Conservation (phyloP, 2,329 filamentous ascomycete genomes). For the Hymenotorrendiella dingleyae region DNA sequence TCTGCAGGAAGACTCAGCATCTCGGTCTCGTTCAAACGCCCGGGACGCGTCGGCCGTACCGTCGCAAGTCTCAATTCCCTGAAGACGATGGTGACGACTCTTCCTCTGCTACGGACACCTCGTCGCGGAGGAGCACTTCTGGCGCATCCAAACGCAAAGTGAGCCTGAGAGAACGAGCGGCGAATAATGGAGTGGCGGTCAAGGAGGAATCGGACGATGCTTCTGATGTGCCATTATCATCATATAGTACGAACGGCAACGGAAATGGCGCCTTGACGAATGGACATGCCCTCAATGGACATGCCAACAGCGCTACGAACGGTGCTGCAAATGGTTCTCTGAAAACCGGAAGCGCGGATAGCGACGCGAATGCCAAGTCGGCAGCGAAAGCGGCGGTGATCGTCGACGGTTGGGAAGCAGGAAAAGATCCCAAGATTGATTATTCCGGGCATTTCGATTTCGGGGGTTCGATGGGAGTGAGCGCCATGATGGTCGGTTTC, state of each 20-base stretch:
- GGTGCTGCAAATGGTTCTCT: conserved; percentile 8
- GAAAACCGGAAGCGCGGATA: too few species aligned
- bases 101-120: conserved; percentile 28
- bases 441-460: conserved; percentile 70
- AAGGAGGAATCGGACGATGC: conserved; percentile 13
- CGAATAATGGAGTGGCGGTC: conserved; percentile 15
- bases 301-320: conserved; percentile 14
- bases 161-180: conserved; percentile 20
- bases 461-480: conserved; percentile 75
- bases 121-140: conserved; percentile 14
- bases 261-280: conserved; percentile 9
- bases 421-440: conserved; percentile 57
- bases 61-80: conserved; percentile 34
- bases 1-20: conserved; percentile 42
- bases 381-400: conserved; percentile 10
- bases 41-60: conserved; percentile 35
- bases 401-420: conserved; percentile 53
- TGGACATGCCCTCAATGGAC: conserved; percentile 6
- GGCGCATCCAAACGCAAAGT: conserved; percentile 19
- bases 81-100: conserved; percentile 29
- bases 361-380: conserved; percentile 7
- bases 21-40: conserved; percentile 48
- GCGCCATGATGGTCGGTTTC: conserved; percentile 84
- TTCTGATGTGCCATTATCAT: conserved; percentile 2
- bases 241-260: conserved; percentile 2